phyloP scores from a whole-genome alignment of 257 asterid genomes.

The Cruciata laevipes region DNA sequence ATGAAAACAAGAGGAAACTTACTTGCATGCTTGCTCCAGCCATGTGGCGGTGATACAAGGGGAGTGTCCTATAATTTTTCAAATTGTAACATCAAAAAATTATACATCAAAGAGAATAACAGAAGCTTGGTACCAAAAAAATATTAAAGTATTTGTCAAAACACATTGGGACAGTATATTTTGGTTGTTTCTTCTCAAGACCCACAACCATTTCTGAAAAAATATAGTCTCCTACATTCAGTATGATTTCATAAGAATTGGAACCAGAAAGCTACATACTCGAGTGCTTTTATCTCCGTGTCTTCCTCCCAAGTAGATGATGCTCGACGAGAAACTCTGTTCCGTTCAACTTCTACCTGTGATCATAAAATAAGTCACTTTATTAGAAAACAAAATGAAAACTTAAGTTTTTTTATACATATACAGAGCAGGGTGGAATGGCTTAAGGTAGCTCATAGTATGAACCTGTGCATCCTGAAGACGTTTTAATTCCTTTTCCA shows the following conservation, averaged over 20 bases:
- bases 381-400: neutral
- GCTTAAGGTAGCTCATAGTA: too few species aligned
- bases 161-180: neutral
- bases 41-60: conserved; percentile 92
- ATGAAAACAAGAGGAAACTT: conserved; percentile 14
- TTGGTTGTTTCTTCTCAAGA: conserved; percentile 5
- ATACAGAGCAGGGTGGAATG: neutral
- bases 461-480: conserved; percentile 76
- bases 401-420: neutral
- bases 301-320: conserved; percentile 97
- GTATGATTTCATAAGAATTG: conserved; percentile 1
- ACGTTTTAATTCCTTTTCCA: conserved; percentile 94
- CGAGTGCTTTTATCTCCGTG: conserved; percentile 86
- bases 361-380: conserved; percentile 13
- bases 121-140: neutral
- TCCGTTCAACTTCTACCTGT: conserved; percentile 90
- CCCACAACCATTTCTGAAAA: neutral
- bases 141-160: neutral
- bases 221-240: neutral
- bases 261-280: conserved; percentile 48
- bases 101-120: neutral
- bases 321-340: conserved; percentile 77
- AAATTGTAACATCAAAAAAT: conserved; percentile 21
- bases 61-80: conserved; percentile 78
- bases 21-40: conserved; percentile 88